phyloP scores from a whole-genome alignment of 2,329 filamentous ascomycete species.

The Podosphaera xanthii region DNA sequence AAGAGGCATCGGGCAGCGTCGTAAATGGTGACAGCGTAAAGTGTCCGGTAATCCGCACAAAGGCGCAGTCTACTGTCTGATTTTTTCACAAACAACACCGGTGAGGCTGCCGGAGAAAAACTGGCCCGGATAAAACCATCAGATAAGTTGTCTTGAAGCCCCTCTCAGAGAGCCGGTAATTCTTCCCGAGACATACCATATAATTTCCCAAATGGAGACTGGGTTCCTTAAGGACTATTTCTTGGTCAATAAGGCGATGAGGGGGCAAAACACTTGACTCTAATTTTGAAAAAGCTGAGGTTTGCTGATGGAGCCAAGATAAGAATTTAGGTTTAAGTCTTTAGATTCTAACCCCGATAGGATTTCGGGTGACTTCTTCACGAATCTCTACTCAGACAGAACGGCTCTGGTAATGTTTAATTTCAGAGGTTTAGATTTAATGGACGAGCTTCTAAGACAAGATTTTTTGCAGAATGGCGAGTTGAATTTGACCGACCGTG shows the following conservation, averaged over 20 bases:
- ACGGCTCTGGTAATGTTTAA: too few relatives aligned
- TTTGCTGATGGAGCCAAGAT: neutral
- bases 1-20: conserved; percentile 1
- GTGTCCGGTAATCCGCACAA: neutral
- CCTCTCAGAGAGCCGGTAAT: neutral
- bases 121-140: neutral
- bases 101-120: neutral
- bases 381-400: too few relatives aligned
- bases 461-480: neutral
- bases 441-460: neutral
- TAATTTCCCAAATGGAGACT: neutral
- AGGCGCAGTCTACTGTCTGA: neutral
- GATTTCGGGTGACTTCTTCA: too few relatives aligned
- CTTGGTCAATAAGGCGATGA: neutral
- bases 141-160: neutral
- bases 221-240: neutral
- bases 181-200: neutral
- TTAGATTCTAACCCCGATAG: too few relatives aligned
- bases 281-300: neutral
- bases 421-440: too few relatives aligned
- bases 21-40: neutral
- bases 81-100: neutral
- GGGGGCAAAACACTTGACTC: neutral
- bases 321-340: too few relatives aligned
- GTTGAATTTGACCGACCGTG: neutral